These are phyloP conservation scores for Podospora comata DNA, from an alignment of 495 filamentous ascomycete genomes.

Conservation along the genomic window DNA sequence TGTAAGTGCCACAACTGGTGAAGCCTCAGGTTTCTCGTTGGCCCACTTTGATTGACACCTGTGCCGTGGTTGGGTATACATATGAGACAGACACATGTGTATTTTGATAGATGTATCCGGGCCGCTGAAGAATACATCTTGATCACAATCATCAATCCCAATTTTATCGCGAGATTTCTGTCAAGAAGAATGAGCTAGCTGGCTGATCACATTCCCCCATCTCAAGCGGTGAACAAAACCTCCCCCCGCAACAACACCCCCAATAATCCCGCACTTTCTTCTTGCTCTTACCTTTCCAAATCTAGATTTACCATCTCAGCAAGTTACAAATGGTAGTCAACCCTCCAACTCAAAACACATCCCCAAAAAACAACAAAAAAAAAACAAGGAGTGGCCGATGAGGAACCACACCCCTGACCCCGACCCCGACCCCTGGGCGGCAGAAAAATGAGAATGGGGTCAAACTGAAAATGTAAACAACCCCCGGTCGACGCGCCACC, in stretches of 20 bases:
- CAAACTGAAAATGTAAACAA: conserved; percentile 21
- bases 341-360: too few relatives aligned
- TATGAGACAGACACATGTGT: background rate
- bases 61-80: background rate
- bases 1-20: conserved; percentile 1
- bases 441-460: conserved; percentile 7
- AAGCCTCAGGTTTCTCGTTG: background rate
- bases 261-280: background rate
- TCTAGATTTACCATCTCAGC: background rate
- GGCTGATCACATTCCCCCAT: background rate
- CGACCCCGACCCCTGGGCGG: background rate
- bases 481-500: conserved; percentile 6
- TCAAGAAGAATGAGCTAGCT: background rate
- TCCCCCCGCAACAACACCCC: background rate
- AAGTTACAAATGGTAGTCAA: background rate
- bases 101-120: background rate
- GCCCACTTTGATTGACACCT: background rate
- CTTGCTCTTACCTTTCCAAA: background rate
- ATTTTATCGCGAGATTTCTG: background rate
- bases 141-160: background rate
- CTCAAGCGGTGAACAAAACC: background rate
- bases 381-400: background rate
- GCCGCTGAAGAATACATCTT: background rate
- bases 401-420: background rate
- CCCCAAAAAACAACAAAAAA: background rate